Evolutionary conservation across 305 asterid species (phyloP), one percentile per base, ranked within the genome.

Genomic region (Fraxinus paxiana): DNA sequence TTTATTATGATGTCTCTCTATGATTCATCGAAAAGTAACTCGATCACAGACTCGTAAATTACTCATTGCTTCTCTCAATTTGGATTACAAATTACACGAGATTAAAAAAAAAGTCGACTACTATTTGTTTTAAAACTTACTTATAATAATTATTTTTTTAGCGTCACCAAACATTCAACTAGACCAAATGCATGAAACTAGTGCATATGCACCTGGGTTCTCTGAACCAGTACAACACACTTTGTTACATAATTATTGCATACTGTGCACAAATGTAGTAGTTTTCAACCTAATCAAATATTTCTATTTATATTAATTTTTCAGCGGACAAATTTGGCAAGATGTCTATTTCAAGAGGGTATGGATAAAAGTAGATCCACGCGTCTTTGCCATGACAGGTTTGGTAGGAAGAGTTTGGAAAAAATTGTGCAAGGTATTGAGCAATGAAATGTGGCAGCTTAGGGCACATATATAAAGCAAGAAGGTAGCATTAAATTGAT

Each of bases 371-470:
- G 20, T 46, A 3, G 2, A n/a, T n/a, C 22, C 61, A 51, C 61
- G 2, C 0, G 61, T 20, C 67, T 56, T 59, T 65, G 7, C 30
- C 15, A 10, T 5, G 35, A 26, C 35, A 8, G 33, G 9, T 3
- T 8, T 24, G 72, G 4, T 24, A 24, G 72, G 72, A 65, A 65
- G 33, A 13, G 18, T 65, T 65, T 12, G 5, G 37, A 12, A 65
- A 17, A 24, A 65, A 65, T 22, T 8, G 35, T 65, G 35, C 15
- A 22, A 24, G 86, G 86, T 56, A 3, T 63, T 73, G 85, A 72
- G 81, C 81, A 46, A 71, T 0, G 85, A 51, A 78, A 84, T 82
- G 89, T 86, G 89, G 87, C 87, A 72, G 65, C 75, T 67, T 84
- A 73, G 84, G 82, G 84, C 81, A 28, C 86, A 73, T 84, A 46